Percentiles rank a stretch among this genome's conserved stretches.
phyloP scores from a whole-genome alignment of 2,329 filamentous ascomycete genomes.

The Periconia sp. region DNA sequence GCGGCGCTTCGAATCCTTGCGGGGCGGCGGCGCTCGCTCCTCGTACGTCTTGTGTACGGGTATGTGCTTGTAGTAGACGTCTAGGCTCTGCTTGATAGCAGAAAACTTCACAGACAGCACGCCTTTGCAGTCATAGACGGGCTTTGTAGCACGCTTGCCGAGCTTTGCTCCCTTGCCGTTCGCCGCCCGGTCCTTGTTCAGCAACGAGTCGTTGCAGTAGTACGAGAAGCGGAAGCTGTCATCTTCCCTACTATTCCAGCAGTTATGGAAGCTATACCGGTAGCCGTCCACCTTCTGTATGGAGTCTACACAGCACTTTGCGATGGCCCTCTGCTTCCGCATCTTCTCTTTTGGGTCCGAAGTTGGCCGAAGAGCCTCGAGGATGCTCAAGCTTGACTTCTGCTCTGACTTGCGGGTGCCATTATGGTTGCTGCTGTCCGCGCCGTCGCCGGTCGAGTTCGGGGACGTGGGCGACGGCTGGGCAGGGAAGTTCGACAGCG shows the following conservation, averaged over 20 bases:
- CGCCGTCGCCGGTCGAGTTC: not conserved
- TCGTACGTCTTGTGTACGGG: slow-evolving; percentile 55
- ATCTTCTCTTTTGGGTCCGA: slow-evolving; percentile 48
- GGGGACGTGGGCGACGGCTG: slow-evolving; percentile 7
- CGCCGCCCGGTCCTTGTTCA: slow-evolving; percentile 57
- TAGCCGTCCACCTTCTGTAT: slow-evolving; percentile 55
- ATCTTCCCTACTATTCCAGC: slow-evolving; percentile 55
- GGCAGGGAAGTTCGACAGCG: slow-evolving; percentile 24
- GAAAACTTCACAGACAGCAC: slow-evolving; percentile 57
- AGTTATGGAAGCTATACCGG: slow-evolving; percentile 58
- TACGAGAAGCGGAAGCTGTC: slow-evolving; percentile 55
- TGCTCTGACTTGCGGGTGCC: slow-evolving; percentile 21
- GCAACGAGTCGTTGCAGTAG: slow-evolving; percentile 58
- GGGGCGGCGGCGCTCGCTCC: slow-evolving; percentile 49
- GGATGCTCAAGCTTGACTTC: slow-evolving; percentile 40
- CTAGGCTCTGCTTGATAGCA: slow-evolving; percentile 47
- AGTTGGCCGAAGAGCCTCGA: slow-evolving; percentile 43
- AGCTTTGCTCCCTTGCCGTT: slow-evolving; percentile 50
- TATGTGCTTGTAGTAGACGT: slow-evolving; percentile 55
- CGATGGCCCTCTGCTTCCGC: slow-evolving; percentile 55
- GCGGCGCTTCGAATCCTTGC: slow-evolving; percentile 48
- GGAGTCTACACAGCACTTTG: slow-evolving; percentile 51
- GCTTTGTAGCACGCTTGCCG: slow-evolving; percentile 49
- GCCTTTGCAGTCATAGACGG: slow-evolving; percentile 57
- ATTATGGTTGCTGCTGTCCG: slow-evolving; percentile 2